Evolutionary conservation across 106 monocot species (phyloP).

Genomic region (Narthecium ossifragum): DNA sequence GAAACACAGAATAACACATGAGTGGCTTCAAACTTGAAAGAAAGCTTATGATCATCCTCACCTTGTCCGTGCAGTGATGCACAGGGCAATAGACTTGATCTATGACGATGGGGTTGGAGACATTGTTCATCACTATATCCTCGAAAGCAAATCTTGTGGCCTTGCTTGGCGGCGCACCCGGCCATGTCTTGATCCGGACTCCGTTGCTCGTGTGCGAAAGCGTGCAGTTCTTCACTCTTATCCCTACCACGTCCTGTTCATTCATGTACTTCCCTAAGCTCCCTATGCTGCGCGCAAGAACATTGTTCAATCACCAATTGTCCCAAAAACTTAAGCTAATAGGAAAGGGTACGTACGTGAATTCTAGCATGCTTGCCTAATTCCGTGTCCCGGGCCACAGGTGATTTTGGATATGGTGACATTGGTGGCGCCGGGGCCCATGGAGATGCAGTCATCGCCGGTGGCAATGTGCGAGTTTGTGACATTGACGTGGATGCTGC

Average conservation of each 20-base stretch:
- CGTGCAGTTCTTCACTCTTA: constrained; percentile 49
- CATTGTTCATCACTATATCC: constrained; percentile 32
- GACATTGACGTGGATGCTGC: constrained; percentile 15
- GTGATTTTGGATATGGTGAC: constrained; percentile 13
- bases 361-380: constrained; percentile 12
- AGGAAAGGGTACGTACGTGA: background rate
- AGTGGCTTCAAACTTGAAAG: too few relatives aligned
- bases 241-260: constrained; percentile 27
- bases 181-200: constrained; percentile 54
- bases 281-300: constrained; percentile 30
- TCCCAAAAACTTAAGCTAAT: background rate
- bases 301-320: background rate
- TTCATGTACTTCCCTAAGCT: constrained; percentile 45
- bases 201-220: constrained; percentile 41
- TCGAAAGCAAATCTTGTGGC: constrained; percentile 36
- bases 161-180: constrained; percentile 18
- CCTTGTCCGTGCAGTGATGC: constrained; percentile 17
- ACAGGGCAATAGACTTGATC: constrained; percentile 52
- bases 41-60: background rate
- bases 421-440: constrained; percentile 26
- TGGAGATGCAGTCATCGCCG: constrained; percentile 57
- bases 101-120: constrained; percentile 57
- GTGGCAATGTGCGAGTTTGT: constrained; percentile 20
- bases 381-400: constrained; percentile 56
- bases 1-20: background rate